Conservation (phyloP, 2,329 filamentous ascomycete species). For the Cercospora janseana region DNA sequence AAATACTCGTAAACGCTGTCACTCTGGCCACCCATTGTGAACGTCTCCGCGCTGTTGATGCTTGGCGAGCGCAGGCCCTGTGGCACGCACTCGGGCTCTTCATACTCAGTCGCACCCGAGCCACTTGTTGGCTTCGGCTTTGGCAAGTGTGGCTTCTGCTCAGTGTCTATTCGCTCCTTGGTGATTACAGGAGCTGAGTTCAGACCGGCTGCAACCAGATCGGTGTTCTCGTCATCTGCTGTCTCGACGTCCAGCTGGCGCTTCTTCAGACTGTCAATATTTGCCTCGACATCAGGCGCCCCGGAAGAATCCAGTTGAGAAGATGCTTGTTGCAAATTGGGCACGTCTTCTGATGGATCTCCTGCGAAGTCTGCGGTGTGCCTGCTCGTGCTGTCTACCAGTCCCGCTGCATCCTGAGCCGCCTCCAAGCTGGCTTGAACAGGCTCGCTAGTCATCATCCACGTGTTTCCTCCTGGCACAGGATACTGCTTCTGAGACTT, state of each 20-base stretch:
- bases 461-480: constrained; percentile 27
- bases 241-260: constrained; percentile 8
- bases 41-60: constrained; percentile 49
- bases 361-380: constrained; percentile 3
- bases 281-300: background rate
- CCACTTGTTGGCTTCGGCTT: background rate
- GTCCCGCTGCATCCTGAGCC: constrained; percentile 15
- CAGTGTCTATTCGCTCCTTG: background rate
- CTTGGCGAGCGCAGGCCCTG: constrained; percentile 58
- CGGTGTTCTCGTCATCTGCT: background rate
- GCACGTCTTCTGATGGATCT: constrained; percentile 8
- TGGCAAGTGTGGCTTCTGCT: background rate
- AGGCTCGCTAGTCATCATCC: constrained; percentile 24
- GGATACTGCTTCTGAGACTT: constrained; percentile 19
- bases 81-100: constrained; percentile 24
- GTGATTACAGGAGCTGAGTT: background rate
- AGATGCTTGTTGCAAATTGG: constrained; percentile 10
- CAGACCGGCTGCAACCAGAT: constrained; percentile 3
- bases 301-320: constrained; percentile 5
- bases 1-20: constrained; percentile 60
- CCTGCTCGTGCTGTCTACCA: constrained; percentile 9
- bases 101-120: background rate
- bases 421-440: constrained; percentile 17
- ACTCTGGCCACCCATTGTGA: constrained; percentile 55
- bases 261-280: background rate